Evolutionary conservation across 106 monocot genomes (phyloP).

Genomic region (Dendrobium catenatum): DNA sequence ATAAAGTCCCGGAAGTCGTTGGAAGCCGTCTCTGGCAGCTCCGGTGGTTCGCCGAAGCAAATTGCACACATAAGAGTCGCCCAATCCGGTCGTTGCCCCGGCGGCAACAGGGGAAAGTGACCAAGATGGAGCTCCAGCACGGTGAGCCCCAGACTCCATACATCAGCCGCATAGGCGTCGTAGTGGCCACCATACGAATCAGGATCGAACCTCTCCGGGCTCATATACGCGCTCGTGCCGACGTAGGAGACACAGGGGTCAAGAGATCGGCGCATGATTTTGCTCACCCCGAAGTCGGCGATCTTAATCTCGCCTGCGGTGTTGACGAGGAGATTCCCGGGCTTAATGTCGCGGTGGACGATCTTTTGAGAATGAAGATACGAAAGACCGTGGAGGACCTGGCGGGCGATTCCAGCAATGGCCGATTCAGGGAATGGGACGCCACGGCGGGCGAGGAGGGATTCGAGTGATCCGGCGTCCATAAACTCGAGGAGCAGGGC

Average conservation of each 20-base stretch:
- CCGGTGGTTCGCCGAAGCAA: constrained; percentile 71
- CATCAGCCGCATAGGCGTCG: constrained; percentile 74
- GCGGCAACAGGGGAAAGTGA: constrained; percentile 56
- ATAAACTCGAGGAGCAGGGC: constrained; percentile 48
- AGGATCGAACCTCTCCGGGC: constrained; percentile 78
- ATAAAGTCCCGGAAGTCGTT: constrained; percentile 53
- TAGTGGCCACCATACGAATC: constrained; percentile 42
- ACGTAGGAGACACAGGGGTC: constrained; percentile 62
- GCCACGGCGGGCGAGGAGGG: constrained; percentile 11
- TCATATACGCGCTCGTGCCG: constrained; percentile 88
- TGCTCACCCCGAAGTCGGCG: constrained; percentile 70
- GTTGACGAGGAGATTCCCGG: constrained; percentile 39
- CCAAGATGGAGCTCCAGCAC: constrained; percentile 61
- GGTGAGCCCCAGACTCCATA: constrained; percentile 74
- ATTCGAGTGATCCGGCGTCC: constrained; percentile 33
- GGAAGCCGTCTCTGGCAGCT: constrained; percentile 35
- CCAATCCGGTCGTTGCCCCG: constrained; percentile 78
- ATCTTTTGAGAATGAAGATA: constrained; percentile 57
- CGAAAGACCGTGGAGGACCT: constrained; percentile 33
- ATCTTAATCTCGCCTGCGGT: constrained; percentile 58
- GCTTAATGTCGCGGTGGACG: constrained; percentile 61
- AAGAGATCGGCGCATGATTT: constrained; percentile 37
- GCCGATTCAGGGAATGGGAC: constrained; percentile 37
- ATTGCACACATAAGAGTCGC: constrained; percentile 91
- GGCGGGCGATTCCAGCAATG: constrained; percentile 41